Evolutionary conservation across 2,329 filamentous ascomycete genomes (phyloP), one percentile per base, ranked within the genome.

Genomic region (Thyridium curvatum): DNA sequence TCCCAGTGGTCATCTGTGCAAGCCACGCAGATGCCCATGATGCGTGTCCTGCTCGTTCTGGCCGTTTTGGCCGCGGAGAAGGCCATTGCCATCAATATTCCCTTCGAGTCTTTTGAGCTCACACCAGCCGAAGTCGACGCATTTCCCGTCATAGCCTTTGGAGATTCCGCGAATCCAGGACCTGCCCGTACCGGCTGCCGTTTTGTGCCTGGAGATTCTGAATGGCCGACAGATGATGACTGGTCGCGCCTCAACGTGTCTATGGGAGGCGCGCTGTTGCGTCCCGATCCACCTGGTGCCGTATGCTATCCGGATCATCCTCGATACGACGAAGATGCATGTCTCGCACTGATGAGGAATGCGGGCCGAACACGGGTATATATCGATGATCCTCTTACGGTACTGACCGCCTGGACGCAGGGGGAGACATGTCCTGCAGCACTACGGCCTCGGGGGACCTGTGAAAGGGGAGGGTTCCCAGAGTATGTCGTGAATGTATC

Each of bases 401-500:
- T 53, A 8, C 35, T 60, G 35, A 50, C 56, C 1, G 48, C 54
- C 35, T 60, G 57, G 55, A 50, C 55, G 3, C 48, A 64, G 40
- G 59, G 59, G 0, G 49, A 47, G 32, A 60, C 57, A 8, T 61
- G 59, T 34, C 35, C 45, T 26, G 47, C 51, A 9, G 41, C 46
- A 2, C 35, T 50, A 12, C 38, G 48, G 4, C 44, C 54, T 3
- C 16, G 38, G 14, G 56, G 54, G 4, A 56, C 55, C 33, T 64
- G 61, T 39, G 61, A 54, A 1, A 47, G 48, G 4, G 60, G 61
- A 9, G 58, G 56, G 8, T 58, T 62, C 34, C 58, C 60, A 0
- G 56, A 51, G 9, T 64, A 62, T 13, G 58, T 61, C 2, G 53
- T 64, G 17, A 63, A 64, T 28, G 61, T 55, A 2, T 62, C 54